Evolutionary conservation across 2,329 filamentous ascomycete genomes (phyloP).

Genomic region (Plectosphaerella cucumerina): DNA sequence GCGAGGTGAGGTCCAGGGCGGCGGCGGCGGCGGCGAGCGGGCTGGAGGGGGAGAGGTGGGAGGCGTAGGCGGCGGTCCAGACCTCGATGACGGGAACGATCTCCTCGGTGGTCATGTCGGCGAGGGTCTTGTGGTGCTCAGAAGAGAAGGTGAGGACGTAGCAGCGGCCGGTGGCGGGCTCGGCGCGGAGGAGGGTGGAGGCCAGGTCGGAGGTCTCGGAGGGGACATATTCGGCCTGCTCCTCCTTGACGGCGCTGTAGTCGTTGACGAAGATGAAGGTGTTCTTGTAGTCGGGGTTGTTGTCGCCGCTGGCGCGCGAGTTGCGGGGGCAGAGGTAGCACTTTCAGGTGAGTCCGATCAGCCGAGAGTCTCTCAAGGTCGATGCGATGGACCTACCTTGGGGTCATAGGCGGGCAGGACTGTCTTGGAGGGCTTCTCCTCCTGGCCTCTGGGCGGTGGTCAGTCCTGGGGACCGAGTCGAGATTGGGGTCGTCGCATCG

Average conservation of each 20-base stretch:
- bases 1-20: slow-evolving; percentile 32
- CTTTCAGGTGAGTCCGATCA: slow-evolving; percentile 30
- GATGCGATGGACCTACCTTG: slow-evolving; percentile 37
- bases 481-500: neutral
- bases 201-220: slow-evolving; percentile 51
- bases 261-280: slow-evolving; percentile 97
- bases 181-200: slow-evolving; percentile 72
- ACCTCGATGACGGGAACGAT: slow-evolving; percentile 82
- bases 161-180: slow-evolving; percentile 89
- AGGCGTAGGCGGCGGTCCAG: slow-evolving; percentile 87
- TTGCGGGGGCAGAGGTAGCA: slow-evolving; percentile 97
- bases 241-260: slow-evolving; percentile 93
- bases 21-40: slow-evolving; percentile 47
- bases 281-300: slow-evolving; percentile 79
- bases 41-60: slow-evolving; percentile 70
- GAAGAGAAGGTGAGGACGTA: slow-evolving; percentile 95
- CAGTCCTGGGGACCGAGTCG: neutral
- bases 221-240: slow-evolving; percentile 72
- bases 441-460: slow-evolving; percentile 57
- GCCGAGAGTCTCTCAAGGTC: neutral
- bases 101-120: slow-evolving; percentile 73
- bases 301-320: slow-evolving; percentile 77
- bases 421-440: slow-evolving; percentile 67
- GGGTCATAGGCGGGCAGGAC: slow-evolving; percentile 78
- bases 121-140: slow-evolving; percentile 85